phyloP scores from a whole-genome alignment of 164 flowering plant genomes.

The Umbilicus rupestris region DNA sequence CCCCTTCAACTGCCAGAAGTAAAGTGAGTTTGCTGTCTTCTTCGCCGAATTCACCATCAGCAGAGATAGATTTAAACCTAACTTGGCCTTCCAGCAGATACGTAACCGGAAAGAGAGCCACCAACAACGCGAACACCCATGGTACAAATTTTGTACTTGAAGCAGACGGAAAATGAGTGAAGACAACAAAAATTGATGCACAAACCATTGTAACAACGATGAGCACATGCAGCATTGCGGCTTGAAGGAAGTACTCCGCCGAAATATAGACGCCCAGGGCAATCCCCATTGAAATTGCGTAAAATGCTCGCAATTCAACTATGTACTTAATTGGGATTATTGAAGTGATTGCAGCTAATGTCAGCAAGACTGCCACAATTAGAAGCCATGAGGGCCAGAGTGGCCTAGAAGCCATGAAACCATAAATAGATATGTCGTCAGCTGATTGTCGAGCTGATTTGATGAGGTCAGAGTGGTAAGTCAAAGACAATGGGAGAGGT shows the following conservation, averaged over 20 bases:
- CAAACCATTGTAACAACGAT: constrained; percentile 72
- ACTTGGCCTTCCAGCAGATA: constrained; percentile 89
- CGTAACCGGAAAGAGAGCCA: constrained; percentile 94
- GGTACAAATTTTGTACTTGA: constrained; percentile 85
- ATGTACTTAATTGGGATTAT: constrained; percentile 81
- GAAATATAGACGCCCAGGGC: constrained; percentile 84
- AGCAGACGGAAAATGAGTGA: constrained; percentile 92
- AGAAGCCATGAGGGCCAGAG: constrained; percentile 99
- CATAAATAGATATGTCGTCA: constrained; percentile 93
- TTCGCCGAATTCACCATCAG: constrained; percentile 34
- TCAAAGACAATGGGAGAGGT: constrained; percentile 71
- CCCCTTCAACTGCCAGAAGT: constrained; percentile 85
- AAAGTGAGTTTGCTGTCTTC: constrained; percentile 65
- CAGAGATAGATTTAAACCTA: constrained; percentile 41
- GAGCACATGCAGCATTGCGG: constrained; percentile 60
- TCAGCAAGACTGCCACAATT: constrained; percentile 65
- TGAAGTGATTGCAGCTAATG: constrained; percentile 74
- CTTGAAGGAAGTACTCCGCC: constrained; percentile 81
- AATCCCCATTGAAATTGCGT: constrained; percentile 74
- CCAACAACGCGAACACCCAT: constrained; percentile 89
- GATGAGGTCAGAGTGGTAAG: constrained; percentile 74
- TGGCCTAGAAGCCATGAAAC: constrained; percentile 68
- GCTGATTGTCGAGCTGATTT: constrained; percentile 71
- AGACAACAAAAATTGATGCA: constrained; percentile 78
- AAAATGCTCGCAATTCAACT: constrained; percentile 70